Percentiles rank a stretch among this genome's conserved stretches.
Conservation (phyloP, 2,329 filamentous ascomycete genomes). For the Alternaria viburni region DNA sequence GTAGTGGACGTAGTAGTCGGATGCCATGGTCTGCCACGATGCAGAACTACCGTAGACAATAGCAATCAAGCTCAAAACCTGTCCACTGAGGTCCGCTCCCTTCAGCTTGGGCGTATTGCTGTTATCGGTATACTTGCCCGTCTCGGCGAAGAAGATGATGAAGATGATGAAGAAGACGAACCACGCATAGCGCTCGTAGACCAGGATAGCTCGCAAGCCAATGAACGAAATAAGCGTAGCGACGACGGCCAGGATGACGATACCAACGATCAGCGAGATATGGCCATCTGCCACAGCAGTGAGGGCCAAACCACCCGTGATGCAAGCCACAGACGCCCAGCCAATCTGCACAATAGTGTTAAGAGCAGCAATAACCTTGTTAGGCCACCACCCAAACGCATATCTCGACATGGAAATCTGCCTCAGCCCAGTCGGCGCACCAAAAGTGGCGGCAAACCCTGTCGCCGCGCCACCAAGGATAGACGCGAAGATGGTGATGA, state of each 20-base stretch:
- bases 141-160: constrained; percentile 56
- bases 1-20: constrained; percentile 55
- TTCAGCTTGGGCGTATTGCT: constrained; percentile 38
- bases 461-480: constrained; percentile 51
- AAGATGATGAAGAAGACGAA: constrained; percentile 56
- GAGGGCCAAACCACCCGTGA: constrained; percentile 52
- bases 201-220: constrained; percentile 53
- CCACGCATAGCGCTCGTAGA: constrained; percentile 59
- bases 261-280: constrained; percentile 53
- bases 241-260: constrained; percentile 52
- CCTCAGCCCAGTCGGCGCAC: constrained; percentile 51
- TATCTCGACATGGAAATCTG: constrained; percentile 55
- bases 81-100: constrained; percentile 44
- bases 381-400: constrained; percentile 60
- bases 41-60: constrained; percentile 49
- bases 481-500: constrained; percentile 51
- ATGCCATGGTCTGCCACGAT: constrained; percentile 51
- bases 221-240: constrained; percentile 48
- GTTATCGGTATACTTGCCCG: constrained; percentile 53
- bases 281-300: constrained; percentile 52
- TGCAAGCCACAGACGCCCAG: constrained; percentile 51
- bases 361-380: constrained; percentile 55
- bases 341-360: constrained; percentile 57
- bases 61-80: constrained; percentile 35
- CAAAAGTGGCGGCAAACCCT: constrained; percentile 52